Evolutionary conservation across 192 early-diverging fungal species (phyloP).

Genomic region (Backusella sp.): DNA sequence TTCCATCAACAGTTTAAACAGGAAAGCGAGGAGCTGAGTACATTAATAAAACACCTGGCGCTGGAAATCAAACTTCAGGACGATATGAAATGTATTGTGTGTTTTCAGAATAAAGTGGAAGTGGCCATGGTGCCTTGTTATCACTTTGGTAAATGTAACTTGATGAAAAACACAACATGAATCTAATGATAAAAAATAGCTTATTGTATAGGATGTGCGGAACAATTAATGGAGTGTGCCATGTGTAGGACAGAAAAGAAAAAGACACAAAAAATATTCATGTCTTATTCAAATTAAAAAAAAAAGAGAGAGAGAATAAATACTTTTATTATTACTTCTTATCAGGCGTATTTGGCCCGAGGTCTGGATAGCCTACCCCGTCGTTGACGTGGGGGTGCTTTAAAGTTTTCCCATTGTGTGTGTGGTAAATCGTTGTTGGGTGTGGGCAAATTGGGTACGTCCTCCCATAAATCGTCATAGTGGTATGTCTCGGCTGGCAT

Average conservation of each 20-base stretch:
- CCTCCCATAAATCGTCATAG: neutral
- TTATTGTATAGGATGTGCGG: neutral
- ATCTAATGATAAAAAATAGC: neutral
- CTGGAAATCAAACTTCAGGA: neutral
- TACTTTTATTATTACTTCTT: neutral
- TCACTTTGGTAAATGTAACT: neutral
- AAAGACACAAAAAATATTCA: neutral
- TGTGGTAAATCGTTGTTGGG: neutral
- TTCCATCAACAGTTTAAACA: neutral
- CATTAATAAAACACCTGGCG: neutral
- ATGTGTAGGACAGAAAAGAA: neutral
- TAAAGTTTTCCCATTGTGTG: neutral
- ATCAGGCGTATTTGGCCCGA: neutral
- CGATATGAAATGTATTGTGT: neutral
- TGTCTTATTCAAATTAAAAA: neutral
- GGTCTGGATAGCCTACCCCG: rapidly evolving
- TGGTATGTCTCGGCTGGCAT: neutral
- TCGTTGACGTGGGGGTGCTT: neutral
- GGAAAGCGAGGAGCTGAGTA: neutral
- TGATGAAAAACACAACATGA: neutral
- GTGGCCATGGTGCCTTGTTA: neutral
- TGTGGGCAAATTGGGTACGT: neutral
- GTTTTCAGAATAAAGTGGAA: neutral
- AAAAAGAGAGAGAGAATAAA: too few relatives aligned
- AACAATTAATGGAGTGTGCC: neutral